These are phyloP conservation scores for Fusarium bactridioides DNA, from an alignment of 2,329 filamentous ascomycete species.

Conservation along the genomic window DNA sequence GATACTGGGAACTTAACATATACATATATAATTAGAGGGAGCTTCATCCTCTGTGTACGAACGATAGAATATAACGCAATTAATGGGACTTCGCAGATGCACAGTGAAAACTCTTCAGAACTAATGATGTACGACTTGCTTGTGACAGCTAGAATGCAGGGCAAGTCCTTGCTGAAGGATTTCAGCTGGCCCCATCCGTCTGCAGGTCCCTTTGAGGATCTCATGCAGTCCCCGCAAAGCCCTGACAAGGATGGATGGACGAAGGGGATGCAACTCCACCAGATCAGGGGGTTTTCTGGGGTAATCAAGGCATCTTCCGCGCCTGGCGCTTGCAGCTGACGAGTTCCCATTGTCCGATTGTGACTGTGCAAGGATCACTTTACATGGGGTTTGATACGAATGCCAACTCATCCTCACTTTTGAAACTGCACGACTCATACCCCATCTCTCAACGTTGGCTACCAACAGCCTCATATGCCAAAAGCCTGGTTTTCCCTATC, in stretches of 20 bases:
- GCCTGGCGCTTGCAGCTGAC: background rate
- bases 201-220: background rate
- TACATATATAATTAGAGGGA: constrained; percentile 26
- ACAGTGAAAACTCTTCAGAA: constrained; percentile 2
- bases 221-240: constrained; percentile 11
- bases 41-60: background rate
- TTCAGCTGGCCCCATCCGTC: background rate
- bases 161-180: background rate
- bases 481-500: background rate
- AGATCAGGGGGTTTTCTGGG: constrained; percentile 16
- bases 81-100: background rate
- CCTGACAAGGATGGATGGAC: constrained; percentile 23
- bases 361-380: background rate
- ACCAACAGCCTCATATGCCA: background rate
- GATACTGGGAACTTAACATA: constrained; percentile 4
- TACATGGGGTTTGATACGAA: background rate
- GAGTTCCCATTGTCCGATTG: background rate
- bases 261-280: constrained; percentile 18
- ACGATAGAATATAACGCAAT: constrained; percentile 7
- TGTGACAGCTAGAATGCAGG: background rate
- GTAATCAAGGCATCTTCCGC: background rate
- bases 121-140: background rate
- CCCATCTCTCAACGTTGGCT: background rate
- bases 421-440: background rate
- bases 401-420: background rate